A percentile compares a stretch with the other conserved stretches of the same genome.
Evolutionary conservation across 2,329 filamentous ascomycete species (phyloP).

Genomic region (Zymoseptoria pseudotritici): DNA sequence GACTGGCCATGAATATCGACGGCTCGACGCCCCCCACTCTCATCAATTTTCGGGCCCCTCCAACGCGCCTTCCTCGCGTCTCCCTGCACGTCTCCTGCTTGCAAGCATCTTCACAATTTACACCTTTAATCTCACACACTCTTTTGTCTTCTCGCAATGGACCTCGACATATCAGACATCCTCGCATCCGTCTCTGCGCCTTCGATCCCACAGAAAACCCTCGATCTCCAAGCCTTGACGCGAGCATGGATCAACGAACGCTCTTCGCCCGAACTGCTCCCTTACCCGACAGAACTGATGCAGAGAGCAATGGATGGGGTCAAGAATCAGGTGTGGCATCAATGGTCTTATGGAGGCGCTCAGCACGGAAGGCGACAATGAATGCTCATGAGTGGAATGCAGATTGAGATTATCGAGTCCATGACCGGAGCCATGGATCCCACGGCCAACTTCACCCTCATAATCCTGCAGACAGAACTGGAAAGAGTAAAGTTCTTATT

Average conservation of each 20-base stretch:
- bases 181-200: conserved; percentile 42
- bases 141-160: conserved; percentile 11
- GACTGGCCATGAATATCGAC: no score
- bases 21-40: no score
- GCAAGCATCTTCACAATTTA: neutral
- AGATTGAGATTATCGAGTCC: conserved; percentile 37
- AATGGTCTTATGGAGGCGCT: neutral
- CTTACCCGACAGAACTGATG: conserved; percentile 69
- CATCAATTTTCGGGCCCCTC: neutral
- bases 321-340: conserved; percentile 17
- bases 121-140: neutral
- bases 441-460: conserved; percentile 84
- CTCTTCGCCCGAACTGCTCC: conserved; percentile 78
- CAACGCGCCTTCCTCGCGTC: neutral
- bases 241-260: conserved; percentile 91
- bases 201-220: conserved; percentile 48
- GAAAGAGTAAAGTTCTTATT: conserved; percentile 90
- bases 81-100: neutral
- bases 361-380: neutral
- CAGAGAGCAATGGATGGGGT: conserved; percentile 66
- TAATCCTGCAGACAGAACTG: conserved; percentile 92
- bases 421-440: conserved; percentile 80
- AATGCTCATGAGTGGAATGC: conserved; percentile 4
- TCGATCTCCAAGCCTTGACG: conserved; percentile 82
- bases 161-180: conserved; percentile 44